A percentile compares a stretch with the other conserved stretches of the same genome.
phyloP scores from a whole-genome alignment of 2,329 filamentous ascomycete species.

The Diaporthe longicolla region DNA sequence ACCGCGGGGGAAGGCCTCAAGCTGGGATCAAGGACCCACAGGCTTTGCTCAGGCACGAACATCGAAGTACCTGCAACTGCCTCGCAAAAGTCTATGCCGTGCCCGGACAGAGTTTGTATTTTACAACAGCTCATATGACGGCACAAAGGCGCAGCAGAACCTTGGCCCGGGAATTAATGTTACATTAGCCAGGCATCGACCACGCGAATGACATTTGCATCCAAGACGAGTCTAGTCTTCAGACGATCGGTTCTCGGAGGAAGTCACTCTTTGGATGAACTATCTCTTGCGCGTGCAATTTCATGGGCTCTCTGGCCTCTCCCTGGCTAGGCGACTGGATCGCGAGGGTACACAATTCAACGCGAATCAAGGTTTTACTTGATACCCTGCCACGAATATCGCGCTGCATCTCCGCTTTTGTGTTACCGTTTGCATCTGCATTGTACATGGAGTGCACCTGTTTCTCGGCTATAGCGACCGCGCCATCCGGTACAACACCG shows the following conservation, averaged over 20 bases:
- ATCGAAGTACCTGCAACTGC: not conserved
- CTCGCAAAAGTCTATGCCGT: not conserved
- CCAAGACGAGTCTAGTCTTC: not conserved
- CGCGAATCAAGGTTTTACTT: not conserved
- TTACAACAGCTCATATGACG: not conserved
- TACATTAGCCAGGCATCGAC: not conserved
- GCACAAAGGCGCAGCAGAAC: not conserved
- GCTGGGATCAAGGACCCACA: not conserved
- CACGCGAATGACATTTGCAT: not conserved
- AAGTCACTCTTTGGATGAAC: not conserved
- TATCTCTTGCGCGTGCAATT: not conserved
- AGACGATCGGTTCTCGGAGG: not conserved
- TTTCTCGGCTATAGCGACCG: not conserved
- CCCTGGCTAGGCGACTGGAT: not conserved
- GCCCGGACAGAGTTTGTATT: not conserved
- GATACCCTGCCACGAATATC: too few species aligned
- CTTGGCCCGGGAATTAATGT: not conserved
- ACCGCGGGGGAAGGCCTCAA: not conserved
- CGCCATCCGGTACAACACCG: slow-evolving; percentile 9
- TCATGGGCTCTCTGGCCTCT: not conserved
- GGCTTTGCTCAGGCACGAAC: not conserved
- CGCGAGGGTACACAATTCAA: not conserved
- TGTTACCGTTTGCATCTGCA: not conserved
- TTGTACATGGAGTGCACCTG: not conserved
- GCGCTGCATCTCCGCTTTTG: not conserved